phyloP scores from a whole-genome alignment of 352 stramenopile genomes.

The Plasmopara muralis region DNA sequence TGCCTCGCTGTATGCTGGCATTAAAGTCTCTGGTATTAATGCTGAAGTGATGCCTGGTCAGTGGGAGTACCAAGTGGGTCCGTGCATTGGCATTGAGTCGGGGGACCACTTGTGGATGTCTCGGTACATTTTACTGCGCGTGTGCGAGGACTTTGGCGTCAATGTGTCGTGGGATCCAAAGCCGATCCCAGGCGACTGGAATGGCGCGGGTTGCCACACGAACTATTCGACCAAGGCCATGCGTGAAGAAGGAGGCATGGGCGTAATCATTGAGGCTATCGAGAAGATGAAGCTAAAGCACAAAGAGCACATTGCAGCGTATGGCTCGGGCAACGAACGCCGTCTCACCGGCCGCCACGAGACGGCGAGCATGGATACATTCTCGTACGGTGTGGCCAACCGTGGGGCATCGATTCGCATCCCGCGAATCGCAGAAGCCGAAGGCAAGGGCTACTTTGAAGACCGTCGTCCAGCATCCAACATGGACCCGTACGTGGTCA shows the following conservation, averaged over 20 bases:
- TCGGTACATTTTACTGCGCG: constrained; percentile 94
- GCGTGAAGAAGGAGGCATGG: constrained; percentile 91
- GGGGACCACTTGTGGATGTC: constrained; percentile 96
- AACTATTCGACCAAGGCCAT: constrained; percentile 97
- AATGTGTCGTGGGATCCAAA: constrained; percentile 97
- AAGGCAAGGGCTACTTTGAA: constrained; percentile 93
- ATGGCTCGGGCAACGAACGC: constrained; percentile 95
- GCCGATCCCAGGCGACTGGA: constrained; percentile 97
- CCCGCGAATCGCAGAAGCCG: constrained; percentile 84
- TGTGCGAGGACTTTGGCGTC: constrained; percentile 97
- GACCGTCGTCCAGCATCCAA: constrained; percentile 96
- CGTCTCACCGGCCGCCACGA: constrained; percentile 95
- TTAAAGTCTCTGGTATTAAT: constrained; percentile 96
- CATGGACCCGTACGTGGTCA: constrained; percentile 98
- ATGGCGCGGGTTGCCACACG: constrained; percentile 93
- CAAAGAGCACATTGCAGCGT: constrained; percentile 95
- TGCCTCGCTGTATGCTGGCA: constrained; percentile 91
- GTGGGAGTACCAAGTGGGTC: constrained; percentile 97
- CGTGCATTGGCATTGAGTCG: constrained; percentile 93
- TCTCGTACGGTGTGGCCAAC: constrained; percentile 97
- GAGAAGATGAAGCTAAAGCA: constrained; percentile 97
- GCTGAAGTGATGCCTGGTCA: constrained; percentile 97
- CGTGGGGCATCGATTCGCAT: constrained; percentile 91
- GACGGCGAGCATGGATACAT: constrained; percentile 94
- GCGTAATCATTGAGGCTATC: constrained; percentile 94